These are phyloP conservation scores for Hericium rajendrae DNA, from an alignment of 768 basidiomycete genomes.

Conservation along the genomic window DNA sequence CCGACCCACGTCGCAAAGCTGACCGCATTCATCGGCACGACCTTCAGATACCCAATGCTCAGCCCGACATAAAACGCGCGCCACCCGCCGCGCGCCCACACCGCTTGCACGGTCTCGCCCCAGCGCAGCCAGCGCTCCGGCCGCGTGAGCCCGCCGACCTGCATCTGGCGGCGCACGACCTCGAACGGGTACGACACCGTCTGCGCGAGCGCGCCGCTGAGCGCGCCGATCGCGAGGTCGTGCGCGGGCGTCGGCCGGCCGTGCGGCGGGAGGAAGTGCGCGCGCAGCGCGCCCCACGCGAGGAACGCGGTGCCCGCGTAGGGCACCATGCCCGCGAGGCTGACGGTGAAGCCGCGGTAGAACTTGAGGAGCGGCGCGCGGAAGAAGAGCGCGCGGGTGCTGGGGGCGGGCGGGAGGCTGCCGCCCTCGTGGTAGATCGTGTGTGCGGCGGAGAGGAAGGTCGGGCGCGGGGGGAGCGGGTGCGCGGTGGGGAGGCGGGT, in stretches of 20 bases:
- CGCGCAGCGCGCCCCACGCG: conserved; percentile 73
- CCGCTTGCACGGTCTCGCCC: conserved; percentile 61
- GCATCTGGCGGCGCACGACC: conserved; percentile 85
- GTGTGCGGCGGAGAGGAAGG: conserved; percentile 44
- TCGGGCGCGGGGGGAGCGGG: conserved; percentile 24
- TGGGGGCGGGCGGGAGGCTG: conserved; percentile 12
- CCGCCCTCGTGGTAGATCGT: conserved; percentile 67
- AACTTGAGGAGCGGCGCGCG: conserved; percentile 77
- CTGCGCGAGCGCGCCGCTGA: conserved; percentile 79
- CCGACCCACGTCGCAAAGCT: conserved; percentile 89
- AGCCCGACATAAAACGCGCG: conserved; percentile 89
- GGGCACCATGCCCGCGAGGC: conserved; percentile 85
- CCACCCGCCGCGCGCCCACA: conserved; percentile 67
- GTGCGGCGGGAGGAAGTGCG: conserved; percentile 42
- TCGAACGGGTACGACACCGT: conserved; percentile 94
- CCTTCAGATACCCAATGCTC: conserved; percentile 86
- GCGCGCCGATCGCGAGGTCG: conserved; percentile 76
- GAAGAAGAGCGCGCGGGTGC: conserved; percentile 30
- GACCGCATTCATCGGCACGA: conserved; percentile 93
- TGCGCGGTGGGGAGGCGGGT: neutral
- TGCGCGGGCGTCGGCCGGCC: conserved; percentile 27
- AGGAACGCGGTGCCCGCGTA: conserved; percentile 95
- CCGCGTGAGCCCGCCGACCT: conserved; percentile 78
- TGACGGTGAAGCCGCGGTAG: conserved; percentile 96
- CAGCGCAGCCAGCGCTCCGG: conserved; percentile 74